These are phyloP conservation scores for Xylaria sp. DNA, from an alignment of 495 filamentous ascomycete species.

Conservation along the genomic window DNA sequence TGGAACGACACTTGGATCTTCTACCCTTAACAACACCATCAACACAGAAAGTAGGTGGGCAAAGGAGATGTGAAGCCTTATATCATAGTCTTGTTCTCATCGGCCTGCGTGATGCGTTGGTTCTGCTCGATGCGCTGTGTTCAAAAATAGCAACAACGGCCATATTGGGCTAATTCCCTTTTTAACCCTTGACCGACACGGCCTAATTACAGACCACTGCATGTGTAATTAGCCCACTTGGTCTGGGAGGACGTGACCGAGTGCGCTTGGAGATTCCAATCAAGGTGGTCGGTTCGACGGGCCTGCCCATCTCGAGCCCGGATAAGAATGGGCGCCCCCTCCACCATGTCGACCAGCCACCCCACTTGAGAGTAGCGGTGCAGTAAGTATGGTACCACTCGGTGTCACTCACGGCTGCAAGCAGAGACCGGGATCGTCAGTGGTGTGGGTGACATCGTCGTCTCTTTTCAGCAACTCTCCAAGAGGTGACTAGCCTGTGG, in stretches of 20 bases:
- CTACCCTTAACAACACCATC: conserved; percentile 40
- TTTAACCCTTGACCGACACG: conserved; percentile 42
- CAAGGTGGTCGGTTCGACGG: conserved; percentile 50
- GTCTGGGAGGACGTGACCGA: conserved; percentile 39
- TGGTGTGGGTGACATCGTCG: conserved; percentile 34
- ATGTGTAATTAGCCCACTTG: conserved; percentile 45
- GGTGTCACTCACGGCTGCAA: conserved; percentile 43
- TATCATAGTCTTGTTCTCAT: conserved; percentile 49
- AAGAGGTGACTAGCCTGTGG: conserved; percentile 32
- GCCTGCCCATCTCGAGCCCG: conserved; percentile 37
- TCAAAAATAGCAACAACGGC: conserved; percentile 48
- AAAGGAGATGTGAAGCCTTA: conserved; percentile 57
- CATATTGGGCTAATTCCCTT: conserved; percentile 44
- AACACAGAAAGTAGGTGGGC: conserved; percentile 42
- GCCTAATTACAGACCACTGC: conserved; percentile 45
- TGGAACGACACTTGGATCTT: conserved; percentile 58
- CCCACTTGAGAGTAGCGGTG: conserved; percentile 33
- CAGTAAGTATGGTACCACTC: conserved; percentile 43
- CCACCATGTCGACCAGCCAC: conserved; percentile 47
- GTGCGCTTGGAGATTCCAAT: conserved; percentile 56
- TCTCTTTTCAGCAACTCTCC: conserved; percentile 37
- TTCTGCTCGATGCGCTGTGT: conserved; percentile 38
- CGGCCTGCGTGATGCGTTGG: conserved; percentile 38
- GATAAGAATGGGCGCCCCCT: conserved; percentile 38
- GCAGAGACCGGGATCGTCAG: conserved; percentile 35